A percentile compares a stretch with the other conserved stretches of the same genome.
These are phyloP conservation scores for Styphnolobium japonicum DNA, from an alignment of 306 rosid genomes.

Conservation along the genomic window DNA sequence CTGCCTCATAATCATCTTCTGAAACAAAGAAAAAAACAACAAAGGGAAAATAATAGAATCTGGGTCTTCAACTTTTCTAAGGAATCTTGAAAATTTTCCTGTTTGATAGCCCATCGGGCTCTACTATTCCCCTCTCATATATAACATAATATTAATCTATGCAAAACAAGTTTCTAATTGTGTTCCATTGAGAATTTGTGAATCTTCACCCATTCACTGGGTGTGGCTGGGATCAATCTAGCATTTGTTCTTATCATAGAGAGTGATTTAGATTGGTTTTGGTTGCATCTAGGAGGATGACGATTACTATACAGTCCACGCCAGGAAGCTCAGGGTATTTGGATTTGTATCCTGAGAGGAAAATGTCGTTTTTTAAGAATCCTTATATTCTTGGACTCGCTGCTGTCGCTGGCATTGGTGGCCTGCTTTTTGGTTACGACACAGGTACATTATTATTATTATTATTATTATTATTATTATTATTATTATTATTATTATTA, in stretches of 20 bases:
- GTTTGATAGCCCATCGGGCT: neutral
- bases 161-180: neutral
- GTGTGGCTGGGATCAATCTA: too few relatives aligned
- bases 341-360: slow-evolving; percentile 43
- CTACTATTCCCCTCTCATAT: neutral
- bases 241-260: neutral
- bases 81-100: neutral
- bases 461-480: neutral
- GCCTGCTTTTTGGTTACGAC: slow-evolving; percentile 52
- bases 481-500: too few relatives aligned
- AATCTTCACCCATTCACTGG: neutral
- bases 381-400: slow-evolving; percentile 32
- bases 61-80: neutral
- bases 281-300: neutral
- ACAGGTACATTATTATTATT: slow-evolving; percentile 23
- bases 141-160: neutral
- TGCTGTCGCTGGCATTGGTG: slow-evolving; percentile 47
- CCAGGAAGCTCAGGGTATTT: slow-evolving; percentile 54
- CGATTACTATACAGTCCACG: neutral
- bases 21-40: neutral
- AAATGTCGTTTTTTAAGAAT: slow-evolving; percentile 40
- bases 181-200: neutral
- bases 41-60: neutral
- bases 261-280: neutral
- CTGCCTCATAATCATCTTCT: neutral